phyloP scores from a whole-genome alignment of 1,284 basidiomycete species.

The Abortiporus biennis region DNA sequence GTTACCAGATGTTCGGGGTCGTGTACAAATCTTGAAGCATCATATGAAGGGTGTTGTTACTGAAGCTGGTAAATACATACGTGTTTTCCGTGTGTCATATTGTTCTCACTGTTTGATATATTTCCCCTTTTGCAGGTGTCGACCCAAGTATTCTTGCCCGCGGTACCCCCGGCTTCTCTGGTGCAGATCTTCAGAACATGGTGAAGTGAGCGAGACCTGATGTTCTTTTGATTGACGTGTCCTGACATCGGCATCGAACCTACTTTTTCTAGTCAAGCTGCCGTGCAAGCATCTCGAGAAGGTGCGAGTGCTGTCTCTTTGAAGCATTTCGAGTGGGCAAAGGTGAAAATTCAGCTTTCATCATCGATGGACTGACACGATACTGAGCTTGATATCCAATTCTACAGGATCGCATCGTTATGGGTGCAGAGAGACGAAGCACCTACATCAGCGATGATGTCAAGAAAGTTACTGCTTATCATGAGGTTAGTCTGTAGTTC shows the following conservation, averaged over 20 bases:
- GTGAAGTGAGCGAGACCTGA: conserved; percentile 63
- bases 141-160: conserved; percentile 84
- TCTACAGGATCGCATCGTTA: conserved; percentile 79
- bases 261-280: conserved; percentile 58
- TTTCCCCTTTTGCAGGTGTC: conserved; percentile 42
- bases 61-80: conserved; percentile 42
- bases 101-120: neutral
- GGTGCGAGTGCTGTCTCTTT: conserved; percentile 65
- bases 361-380: neutral
- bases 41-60: conserved; percentile 80
- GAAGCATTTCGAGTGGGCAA: conserved; percentile 94
- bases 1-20: conserved; percentile 81
- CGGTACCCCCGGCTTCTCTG: conserved; percentile 88
- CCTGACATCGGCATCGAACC: neutral
- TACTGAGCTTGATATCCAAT: neutral
- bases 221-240: no score
- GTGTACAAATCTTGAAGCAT: conserved; percentile 84
- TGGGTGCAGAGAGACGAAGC: conserved; percentile 91
- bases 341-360: conserved; percentile 38
- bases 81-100: no score
- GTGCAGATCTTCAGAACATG: conserved; percentile 91
- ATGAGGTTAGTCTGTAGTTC: conserved; percentile 53
- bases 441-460: conserved; percentile 82
- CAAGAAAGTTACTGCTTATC: conserved; percentile 88
- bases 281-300: conserved; percentile 88